Evolutionary conservation across 306 rosid species (phyloP), one percentile per base, ranked within the genome.

Genomic region (Quercus parvula): DNA sequence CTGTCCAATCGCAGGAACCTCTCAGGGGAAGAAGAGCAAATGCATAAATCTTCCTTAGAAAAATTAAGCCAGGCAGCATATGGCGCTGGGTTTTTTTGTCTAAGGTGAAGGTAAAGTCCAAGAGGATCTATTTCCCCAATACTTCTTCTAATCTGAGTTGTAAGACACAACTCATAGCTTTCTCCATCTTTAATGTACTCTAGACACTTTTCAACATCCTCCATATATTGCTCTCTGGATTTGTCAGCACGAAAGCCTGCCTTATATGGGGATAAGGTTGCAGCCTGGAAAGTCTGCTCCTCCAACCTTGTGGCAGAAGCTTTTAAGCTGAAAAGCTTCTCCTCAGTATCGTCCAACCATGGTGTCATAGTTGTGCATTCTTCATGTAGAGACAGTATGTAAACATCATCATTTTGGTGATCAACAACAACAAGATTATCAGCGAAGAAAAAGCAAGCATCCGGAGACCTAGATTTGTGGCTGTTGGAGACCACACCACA

Each of bases 31-130:
- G 99, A 96, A 81, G 96, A 93, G 83, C 99, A 96, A 61, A 96
- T 86, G 68, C 84, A 81, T 52, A 93, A 82, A 69, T 89, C 84
- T 81, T 91, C 97, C 63, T 85, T 92, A 2, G 97, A 80, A 87
- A 96, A 93, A 85, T 90, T 91, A 69, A 96, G 93, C 99, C 96
- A 96, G 38, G 99, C 98, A 79, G 99, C 97, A 83, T 96, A 96
- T 24, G 99, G 99, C 66, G 98, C 96, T 12, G 99, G 99, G 68
- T 93, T 96, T 82, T 83, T 96, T 75, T 91, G 96, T 85, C 99
- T 90, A 74, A 96, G 86, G 83, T 85, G 88, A 56, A 96, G 91
- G 82, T 96, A 96, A 76, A 96, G 91, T 81, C 84, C 94, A 66
- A 96, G 85, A 49, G 89, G 35, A 76, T 91, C 84, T 56, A 83